A percentile compares a stretch with the other conserved stretches of the same genome.
Conservation (phyloP, 2,329 filamentous ascomycete species). For the Tolypocladium album region DNA sequence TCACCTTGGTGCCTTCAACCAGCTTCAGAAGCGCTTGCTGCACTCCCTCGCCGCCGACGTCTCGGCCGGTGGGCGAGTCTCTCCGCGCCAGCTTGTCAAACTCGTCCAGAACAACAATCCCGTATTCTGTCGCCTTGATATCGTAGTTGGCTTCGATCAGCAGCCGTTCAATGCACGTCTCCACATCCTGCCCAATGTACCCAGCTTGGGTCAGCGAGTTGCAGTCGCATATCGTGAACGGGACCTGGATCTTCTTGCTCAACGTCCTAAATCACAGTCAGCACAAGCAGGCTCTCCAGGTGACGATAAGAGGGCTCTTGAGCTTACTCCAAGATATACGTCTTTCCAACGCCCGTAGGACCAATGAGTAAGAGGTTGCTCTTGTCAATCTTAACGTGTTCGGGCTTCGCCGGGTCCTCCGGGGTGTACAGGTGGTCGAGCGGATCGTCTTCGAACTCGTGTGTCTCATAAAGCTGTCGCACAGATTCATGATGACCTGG, state of each 20-base stretch:
- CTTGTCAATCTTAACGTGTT: conserved; percentile 74
- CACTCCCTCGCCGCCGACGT: conserved; percentile 92
- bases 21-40: conserved; percentile 94
- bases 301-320: conserved; percentile 9
- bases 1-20: conserved; percentile 89
- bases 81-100: conserved; percentile 93
- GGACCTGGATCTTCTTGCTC: conserved; percentile 85
- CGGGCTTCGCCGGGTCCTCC: conserved; percentile 32
- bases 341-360: conserved; percentile 92
- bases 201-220: conserved; percentile 93
- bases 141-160: conserved; percentile 87
- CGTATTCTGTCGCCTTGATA: conserved; percentile 71
- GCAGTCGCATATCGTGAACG: conserved; percentile 91
- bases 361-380: conserved; percentile 88
- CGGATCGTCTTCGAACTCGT: conserved; percentile 17
- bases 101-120: conserved; percentile 93
- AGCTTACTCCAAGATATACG: conserved; percentile 66
- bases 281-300: not conserved
- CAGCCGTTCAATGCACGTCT: conserved; percentile 83
- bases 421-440: conserved; percentile 35
- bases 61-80: conserved; percentile 78
- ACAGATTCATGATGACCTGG: conserved; percentile 39
- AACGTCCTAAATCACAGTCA: conserved; percentile 54
- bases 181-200: conserved; percentile 97
- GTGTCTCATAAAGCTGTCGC: conserved; percentile 27